These are phyloP conservation scores for Trichoderma polysporum DNA, from an alignment of 2,329 filamentous ascomycete genomes.

Conservation along the genomic window DNA sequence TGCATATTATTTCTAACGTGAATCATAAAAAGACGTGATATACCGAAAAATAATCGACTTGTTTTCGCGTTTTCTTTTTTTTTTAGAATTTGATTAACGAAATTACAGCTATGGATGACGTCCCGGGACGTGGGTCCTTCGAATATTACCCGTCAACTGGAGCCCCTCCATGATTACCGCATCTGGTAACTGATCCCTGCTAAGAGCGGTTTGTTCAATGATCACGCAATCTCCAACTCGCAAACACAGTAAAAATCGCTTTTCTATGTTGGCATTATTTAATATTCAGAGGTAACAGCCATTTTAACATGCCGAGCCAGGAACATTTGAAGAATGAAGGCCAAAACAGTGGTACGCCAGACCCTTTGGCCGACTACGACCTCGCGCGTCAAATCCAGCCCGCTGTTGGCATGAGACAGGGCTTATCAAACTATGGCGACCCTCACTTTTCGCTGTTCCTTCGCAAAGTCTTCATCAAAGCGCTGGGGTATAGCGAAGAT, in stretches of 20 bases:
- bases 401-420: constrained; percentile 58
- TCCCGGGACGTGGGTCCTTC: not conserved
- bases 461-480: constrained; percentile 76
- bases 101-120: not conserved
- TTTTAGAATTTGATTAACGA: not conserved
- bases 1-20: not conserved
- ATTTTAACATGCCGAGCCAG: not conserved
- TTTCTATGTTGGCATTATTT: not conserved
- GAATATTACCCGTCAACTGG: not conserved
- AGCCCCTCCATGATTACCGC: not conserved
- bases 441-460: constrained; percentile 73
- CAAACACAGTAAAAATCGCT: not conserved
- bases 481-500: constrained; percentile 70
- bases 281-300: accelerated
- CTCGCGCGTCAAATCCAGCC: constrained; percentile 53
- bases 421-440: constrained; percentile 69
- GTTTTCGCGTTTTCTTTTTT: too few species aligned
- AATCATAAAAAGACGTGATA: not conserved
- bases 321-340: not conserved
- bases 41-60: too few species aligned
- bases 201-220: not conserved
- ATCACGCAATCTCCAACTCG: not conserved
- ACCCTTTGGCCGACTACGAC: constrained; percentile 54
- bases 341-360: not conserved
- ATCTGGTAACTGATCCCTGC: not conserved